These are phyloP conservation scores for Chlamydomonas sp. DNA, from an alignment of 139 green algal genomes.

Conservation along the genomic window DNA sequence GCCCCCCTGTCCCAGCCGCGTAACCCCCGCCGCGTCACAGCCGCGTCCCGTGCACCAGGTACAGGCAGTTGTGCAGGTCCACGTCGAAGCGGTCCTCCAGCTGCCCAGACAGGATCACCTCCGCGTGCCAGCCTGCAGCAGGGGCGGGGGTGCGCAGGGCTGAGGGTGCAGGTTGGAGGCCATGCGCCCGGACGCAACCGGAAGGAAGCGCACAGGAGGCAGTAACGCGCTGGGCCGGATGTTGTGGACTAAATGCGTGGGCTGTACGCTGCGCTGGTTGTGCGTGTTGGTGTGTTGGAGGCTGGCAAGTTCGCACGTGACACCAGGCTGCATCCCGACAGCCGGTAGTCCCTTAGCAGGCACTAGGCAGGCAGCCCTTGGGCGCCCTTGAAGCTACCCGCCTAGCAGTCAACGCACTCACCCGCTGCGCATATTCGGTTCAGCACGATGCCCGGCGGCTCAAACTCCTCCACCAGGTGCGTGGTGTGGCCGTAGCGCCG, in stretches of 20 bases:
- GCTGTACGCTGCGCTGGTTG: no score
- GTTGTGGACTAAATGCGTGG: no score
- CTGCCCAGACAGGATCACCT: constrained; percentile 47
- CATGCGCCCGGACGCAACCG: background rate
- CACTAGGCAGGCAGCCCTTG: no score
- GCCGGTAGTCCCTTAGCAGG: no score
- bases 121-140: constrained; percentile 41
- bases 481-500: constrained; percentile 48
- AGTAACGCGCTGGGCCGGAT: no score
- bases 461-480: constrained; percentile 54
- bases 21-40: constrained; percentile 20
- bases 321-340: no score
- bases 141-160: background rate
- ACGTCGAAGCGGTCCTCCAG: constrained; percentile 50
- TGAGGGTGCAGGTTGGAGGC: background rate
- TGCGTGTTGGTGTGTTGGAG: no score
- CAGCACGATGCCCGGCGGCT: constrained; percentile 47
- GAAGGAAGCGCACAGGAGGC: background rate
- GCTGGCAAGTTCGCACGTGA: no score
- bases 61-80: constrained; percentile 53
- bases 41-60: constrained; percentile 39
- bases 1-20: no score
- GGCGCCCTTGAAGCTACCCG: no score
- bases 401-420: background rate
- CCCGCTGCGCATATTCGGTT: constrained; percentile 36